A percentile compares a stretch with the other conserved stretches of the same genome.
phyloP scores from a whole-genome alignment of 2,329 filamentous ascomycete species.

The Aspergillus aculeatinus region DNA sequence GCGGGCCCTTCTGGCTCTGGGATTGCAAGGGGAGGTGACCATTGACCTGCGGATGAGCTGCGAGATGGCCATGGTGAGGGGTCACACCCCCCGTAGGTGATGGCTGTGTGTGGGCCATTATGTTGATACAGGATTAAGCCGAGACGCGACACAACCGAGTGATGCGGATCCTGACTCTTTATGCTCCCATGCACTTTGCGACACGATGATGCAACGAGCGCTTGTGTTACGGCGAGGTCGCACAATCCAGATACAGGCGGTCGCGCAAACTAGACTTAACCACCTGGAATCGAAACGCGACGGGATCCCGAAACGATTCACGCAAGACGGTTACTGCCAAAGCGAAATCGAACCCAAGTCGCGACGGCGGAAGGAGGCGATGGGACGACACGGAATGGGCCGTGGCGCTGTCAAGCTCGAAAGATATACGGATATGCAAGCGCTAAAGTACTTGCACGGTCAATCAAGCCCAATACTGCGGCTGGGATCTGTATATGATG shows the following conservation, averaged over 20 bases:
- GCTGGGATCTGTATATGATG: neutral
- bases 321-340: slow-evolving; percentile 1
- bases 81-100: slow-evolving; percentile 75
- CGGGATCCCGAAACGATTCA: slow-evolving; percentile 8
- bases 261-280: slow-evolving; percentile 17
- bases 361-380: neutral
- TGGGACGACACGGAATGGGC: neutral
- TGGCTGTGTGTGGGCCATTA: slow-evolving; percentile 75
- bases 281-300: slow-evolving; percentile 12
- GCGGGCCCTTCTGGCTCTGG: slow-evolving; percentile 56
- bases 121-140: slow-evolving; percentile 15
- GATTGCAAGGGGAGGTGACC: slow-evolving; percentile 59
- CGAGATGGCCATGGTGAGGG: slow-evolving; percentile 54
- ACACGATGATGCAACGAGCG: slow-evolving; percentile 35
- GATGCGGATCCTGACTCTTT: slow-evolving; percentile 13
- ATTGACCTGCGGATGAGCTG: slow-evolving; percentile 34
- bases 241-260: slow-evolving; percentile 18
- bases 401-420: neutral
- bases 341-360: neutral
- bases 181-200: slow-evolving; percentile 22
- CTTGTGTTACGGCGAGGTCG: slow-evolving; percentile 20
- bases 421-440: neutral
- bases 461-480: neutral
- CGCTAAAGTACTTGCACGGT: slow-evolving; percentile 3
- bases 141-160: slow-evolving; percentile 11